Percentiles rank a stretch among this genome's conserved stretches.
phyloP scores from a whole-genome alignment of 305 asterid genomes.

The Solanum hybrid region DNA sequence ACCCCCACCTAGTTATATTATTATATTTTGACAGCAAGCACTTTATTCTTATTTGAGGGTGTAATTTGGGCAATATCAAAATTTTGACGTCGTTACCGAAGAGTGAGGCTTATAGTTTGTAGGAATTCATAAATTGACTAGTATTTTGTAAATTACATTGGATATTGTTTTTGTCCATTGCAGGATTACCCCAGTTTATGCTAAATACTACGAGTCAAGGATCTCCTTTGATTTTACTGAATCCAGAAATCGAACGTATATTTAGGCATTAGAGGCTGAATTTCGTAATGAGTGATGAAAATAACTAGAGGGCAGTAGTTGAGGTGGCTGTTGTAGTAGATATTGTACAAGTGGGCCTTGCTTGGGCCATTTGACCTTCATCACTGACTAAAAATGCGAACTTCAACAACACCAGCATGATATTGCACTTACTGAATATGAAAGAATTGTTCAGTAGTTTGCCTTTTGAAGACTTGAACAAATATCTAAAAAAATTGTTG shows the following conservation, averaged over 20 bases:
- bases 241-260: no score
- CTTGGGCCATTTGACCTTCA: background rate
- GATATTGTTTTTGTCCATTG: no score
- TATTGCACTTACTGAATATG: no score
- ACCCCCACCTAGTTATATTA: background rate
- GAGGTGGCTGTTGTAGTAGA: background rate
- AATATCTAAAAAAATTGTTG: background rate
- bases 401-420: background rate
- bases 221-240: no score
- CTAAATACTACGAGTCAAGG: background rate
- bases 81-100: no score
- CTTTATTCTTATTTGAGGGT: background rate
- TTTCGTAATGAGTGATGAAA: no score
- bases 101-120: background rate
- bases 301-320: background rate
- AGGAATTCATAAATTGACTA: background rate
- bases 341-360: background rate
- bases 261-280: no score
- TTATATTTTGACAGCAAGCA: no score
- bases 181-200: background rate
- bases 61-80: background rate
- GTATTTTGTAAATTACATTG: no score
- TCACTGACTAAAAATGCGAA: background rate
- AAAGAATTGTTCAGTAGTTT: no score
- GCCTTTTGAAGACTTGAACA: background rate